Percentiles rank a stretch among this genome's conserved stretches.
Conservation (phyloP, 2,329 filamentous ascomycete genomes). For the Lachnellula occidentalis region DNA sequence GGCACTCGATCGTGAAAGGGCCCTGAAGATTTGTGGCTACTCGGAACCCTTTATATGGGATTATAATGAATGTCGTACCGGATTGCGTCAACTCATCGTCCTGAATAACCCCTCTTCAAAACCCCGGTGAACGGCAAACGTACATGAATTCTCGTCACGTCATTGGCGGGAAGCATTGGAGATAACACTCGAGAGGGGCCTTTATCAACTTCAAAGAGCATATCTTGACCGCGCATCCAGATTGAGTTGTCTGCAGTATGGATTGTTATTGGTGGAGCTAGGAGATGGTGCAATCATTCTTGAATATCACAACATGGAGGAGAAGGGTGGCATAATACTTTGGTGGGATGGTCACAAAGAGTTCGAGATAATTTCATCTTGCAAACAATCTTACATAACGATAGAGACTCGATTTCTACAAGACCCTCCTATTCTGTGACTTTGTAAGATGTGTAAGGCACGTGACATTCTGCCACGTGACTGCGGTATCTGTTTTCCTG, state of each 20-base stretch:
- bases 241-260: neutral
- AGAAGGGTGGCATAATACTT: neutral
- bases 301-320: conserved; percentile 10
- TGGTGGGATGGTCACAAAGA: too few relatives aligned
- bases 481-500: too few relatives aligned
- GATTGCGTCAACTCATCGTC: neutral
- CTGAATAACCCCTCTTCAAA: neutral
- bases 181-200: neutral
- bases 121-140: neutral
- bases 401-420: too few relatives aligned
- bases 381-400: too few relatives aligned
- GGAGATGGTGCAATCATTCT: conserved; percentile 10
- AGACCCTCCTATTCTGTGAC: too few relatives aligned
- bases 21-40: neutral
- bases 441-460: too few relatives aligned
- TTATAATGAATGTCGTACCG: neutral
- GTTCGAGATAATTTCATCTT: too few relatives aligned
- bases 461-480: neutral
- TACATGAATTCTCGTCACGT: neutral
- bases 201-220: neutral
- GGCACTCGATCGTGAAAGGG: neutral
- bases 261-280: conserved; percentile 5
- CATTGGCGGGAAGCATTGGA: conserved; percentile 1
- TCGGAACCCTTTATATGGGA: neutral
- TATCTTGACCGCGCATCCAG: neutral